Conservation (phyloP, 2,329 filamentous ascomycete species). For the Mollisia scopiformis region DNA sequence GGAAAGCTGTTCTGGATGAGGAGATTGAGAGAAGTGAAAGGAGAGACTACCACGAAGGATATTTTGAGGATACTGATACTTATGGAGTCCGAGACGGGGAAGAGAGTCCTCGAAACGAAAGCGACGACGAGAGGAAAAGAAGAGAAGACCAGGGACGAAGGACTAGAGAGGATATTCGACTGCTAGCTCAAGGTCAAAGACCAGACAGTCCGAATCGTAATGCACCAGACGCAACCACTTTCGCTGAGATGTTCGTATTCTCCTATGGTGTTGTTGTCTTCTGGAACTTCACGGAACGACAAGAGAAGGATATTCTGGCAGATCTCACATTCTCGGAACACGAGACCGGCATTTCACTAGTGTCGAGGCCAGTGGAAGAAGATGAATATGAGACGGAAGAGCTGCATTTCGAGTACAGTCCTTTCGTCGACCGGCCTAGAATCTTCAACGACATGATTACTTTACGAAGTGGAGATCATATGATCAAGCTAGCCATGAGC, state of each 20-base stretch:
- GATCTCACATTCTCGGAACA: constrained; percentile 87
- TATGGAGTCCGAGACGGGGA: constrained; percentile 51
- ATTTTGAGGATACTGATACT: constrained; percentile 73
- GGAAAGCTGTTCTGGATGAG: constrained; percentile 89
- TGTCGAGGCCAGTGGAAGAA: constrained; percentile 79
- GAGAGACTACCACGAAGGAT: constrained; percentile 88
- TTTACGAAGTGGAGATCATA: constrained; percentile 89
- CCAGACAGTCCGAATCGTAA: constrained; percentile 59
- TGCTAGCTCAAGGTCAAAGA: constrained; percentile 42
- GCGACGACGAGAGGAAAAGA: constrained; percentile 36
- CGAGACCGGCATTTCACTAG: constrained; percentile 67
- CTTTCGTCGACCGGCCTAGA: constrained; percentile 80
- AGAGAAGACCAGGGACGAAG: constrained; percentile 37
- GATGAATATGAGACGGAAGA: constrained; percentile 96
- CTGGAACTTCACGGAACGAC: constrained; percentile 96
- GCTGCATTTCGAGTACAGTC: constrained; percentile 97
- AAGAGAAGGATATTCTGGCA: constrained; percentile 95
- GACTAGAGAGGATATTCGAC: constrained; percentile 39
- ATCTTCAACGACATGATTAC: constrained; percentile 99
- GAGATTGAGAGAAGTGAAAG: constrained; percentile 94
- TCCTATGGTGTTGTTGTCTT: constrained; percentile 97
- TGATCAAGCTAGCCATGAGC: constrained; percentile 98
- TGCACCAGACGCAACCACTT: constrained; percentile 72
- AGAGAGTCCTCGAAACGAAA: constrained; percentile 47
- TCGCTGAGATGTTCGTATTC: constrained; percentile 96